phyloP scores from a whole-genome alignment of 2,329 filamentous ascomycete species.

The Amesomyces nigricolor region DNA sequence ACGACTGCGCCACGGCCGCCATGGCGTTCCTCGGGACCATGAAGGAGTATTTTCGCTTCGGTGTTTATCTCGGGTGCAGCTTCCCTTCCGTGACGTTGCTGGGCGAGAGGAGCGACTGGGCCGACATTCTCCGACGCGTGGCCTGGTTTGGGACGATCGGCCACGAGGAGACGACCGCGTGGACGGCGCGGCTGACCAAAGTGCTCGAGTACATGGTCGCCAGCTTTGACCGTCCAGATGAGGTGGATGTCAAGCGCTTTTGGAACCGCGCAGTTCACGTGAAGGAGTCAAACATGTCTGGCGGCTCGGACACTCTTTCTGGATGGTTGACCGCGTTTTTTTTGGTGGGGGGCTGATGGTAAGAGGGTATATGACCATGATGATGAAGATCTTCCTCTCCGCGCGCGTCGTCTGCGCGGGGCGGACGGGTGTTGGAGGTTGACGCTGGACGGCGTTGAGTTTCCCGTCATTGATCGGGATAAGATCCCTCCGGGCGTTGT shows the following conservation, averaged over 20 bases:
- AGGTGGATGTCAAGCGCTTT: slow-evolving; percentile 31
- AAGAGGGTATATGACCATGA: background rate
- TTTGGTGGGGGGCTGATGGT: slow-evolving; percentile 14
- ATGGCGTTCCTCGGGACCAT: slow-evolving; percentile 41
- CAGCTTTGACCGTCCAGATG: slow-evolving; percentile 32
- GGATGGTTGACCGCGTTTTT: slow-evolving; percentile 22
- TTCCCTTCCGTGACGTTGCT: slow-evolving; percentile 44
- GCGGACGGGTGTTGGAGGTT: background rate
- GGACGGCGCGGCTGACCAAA: slow-evolving; percentile 33
- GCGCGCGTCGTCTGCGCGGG: background rate
- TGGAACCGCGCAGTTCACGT: slow-evolving; percentile 28
- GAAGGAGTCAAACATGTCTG: background rate
- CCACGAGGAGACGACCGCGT: slow-evolving; percentile 30
- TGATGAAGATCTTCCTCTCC: slow-evolving; percentile 4
- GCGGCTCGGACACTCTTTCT: slow-evolving; percentile 2
- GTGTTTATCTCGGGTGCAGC: slow-evolving; percentile 32
- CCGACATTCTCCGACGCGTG: slow-evolving; percentile 29
- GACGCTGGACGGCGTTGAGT: slow-evolving; percentile 10
- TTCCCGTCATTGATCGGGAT: slow-evolving; percentile 8
- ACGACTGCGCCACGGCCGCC: slow-evolving; percentile 35
- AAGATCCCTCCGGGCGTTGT: slow-evolving; percentile 6
- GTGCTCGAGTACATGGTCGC: slow-evolving; percentile 36
- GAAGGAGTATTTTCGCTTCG: slow-evolving; percentile 39
- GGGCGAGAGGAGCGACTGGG: slow-evolving; percentile 40
- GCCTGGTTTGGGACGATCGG: slow-evolving; percentile 35